Conservation (phyloP, 225 moss, liverwort and hornwort genomes). For the Climacium dendroides region DNA sequence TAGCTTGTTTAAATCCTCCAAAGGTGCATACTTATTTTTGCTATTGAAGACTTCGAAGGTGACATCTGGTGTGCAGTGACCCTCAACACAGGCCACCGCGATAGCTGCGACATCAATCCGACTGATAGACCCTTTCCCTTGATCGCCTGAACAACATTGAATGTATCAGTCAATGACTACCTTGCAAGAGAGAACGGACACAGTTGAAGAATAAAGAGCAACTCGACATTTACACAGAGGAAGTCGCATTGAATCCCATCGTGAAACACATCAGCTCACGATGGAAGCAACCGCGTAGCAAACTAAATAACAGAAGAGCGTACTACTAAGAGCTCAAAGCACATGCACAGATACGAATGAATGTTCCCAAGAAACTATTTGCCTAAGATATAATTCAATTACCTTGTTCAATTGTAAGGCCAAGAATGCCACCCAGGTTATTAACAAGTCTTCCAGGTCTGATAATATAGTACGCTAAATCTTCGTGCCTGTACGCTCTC, state of each 20-base stretch:
- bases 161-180: background rate
- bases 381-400: background rate
- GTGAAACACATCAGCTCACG: background rate
- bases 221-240: background rate
- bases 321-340: background rate
- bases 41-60: slow-evolving; percentile 72
- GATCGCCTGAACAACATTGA: slow-evolving; percentile 52
- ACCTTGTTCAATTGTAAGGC: slow-evolving; percentile 76
- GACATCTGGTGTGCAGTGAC: slow-evolving; percentile 55
- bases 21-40: slow-evolving; percentile 26
- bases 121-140: slow-evolving; percentile 50
- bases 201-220: background rate
- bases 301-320: background rate
- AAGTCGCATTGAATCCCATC: background rate
- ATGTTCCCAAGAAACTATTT: background rate
- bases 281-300: background rate
- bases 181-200: background rate
- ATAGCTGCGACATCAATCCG: slow-evolving; percentile 69
- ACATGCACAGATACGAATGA: background rate
- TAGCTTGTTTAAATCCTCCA: slow-evolving; percentile 39
- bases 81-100: slow-evolving; percentile 65
- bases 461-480: slow-evolving; percentile 74
- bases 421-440: slow-evolving; percentile 51
- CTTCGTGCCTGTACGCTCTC: slow-evolving; percentile 49
- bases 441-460: slow-evolving; percentile 69